Evolutionary conservation across 768 basidiomycete genomes (phyloP), one percentile per base, ranked within the genome.

Genomic region (Gymnopilus dilepis): DNA sequence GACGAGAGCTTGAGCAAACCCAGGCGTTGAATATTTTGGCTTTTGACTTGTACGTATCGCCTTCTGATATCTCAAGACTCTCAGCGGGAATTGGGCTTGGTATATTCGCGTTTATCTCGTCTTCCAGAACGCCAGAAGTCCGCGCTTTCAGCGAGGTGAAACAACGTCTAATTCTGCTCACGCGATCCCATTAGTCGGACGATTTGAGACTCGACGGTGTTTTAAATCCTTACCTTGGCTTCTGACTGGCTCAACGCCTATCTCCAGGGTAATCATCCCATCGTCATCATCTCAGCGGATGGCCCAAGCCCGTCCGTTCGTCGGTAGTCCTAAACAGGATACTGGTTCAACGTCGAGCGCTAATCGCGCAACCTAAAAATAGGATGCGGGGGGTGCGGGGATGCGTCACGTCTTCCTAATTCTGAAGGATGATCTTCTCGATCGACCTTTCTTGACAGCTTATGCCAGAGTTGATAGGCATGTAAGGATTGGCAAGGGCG

Each of bases 121-220:
- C 9, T 37, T 37, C 15, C 8, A 15, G 9, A 9, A 11, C 34
- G n/a, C 34, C 19, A 17, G 17, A 31, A 50, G n/a, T 31, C 31
- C 22, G 47, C n/a, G 28, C 4, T 50, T 28, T 26, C 7, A 19
- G 19, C 4, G 17, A 31, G 19, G 47, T 50, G 47, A 50, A 50
- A 50, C 47, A 50, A n/a, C 28, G 8, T 50, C 12, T 47, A 28
- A 26, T 47, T 50, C 15, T 31, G 28, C 47, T 9, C 26, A 31
- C 13, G 12, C 28, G 30, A 50, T 50, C 15, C 19, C 12, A 31
- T 26, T 15, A 21, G 43, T n/a, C n/a, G 47, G n/a, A 6, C 4
- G 4, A 30, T 50, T 50, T 50, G 47, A 50, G 30, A 50, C 47
- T 50, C 28, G 17, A 50, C 47, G 15, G 28, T 50, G 47, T 50